These are phyloP conservation scores for Talaromyces ruber DNA, from an alignment of 495 filamentous ascomycete species.

Conservation along the genomic window DNA sequence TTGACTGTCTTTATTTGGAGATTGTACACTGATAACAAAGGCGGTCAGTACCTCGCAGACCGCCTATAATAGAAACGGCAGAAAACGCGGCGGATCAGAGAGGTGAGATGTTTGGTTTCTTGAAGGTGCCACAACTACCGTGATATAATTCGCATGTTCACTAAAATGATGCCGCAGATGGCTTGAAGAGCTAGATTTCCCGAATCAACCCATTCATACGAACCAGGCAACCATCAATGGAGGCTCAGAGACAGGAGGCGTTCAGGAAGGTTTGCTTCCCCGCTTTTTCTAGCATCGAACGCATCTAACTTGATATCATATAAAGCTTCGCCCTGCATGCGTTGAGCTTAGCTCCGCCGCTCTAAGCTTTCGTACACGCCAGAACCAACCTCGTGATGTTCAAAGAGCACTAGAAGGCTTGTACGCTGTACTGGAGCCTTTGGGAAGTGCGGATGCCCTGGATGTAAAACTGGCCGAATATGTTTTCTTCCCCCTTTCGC, in stretches of 20 bases:
- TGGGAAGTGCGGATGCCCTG: conserved; percentile 45
- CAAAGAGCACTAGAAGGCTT: conserved; percentile 46
- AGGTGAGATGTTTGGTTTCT: not conserved
- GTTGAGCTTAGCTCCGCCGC: conserved; percentile 68
- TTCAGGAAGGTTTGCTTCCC: conserved; percentile 27
- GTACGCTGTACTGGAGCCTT: conserved; percentile 38
- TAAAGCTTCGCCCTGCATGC: conserved; percentile 66
- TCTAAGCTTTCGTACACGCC: conserved; percentile 48
- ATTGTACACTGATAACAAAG: not conserved
- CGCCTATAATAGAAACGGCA: conserved; percentile 4
- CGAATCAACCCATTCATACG: not conserved
- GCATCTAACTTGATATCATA: conserved; percentile 4
- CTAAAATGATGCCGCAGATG: not conserved
- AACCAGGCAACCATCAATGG: conserved; percentile 18
- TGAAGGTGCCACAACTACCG: not conserved
- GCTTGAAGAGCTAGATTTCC: not conserved
- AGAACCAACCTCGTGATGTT: conserved; percentile 45
- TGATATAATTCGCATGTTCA: not conserved
- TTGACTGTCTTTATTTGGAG: not conserved
- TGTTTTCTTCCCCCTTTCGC: conserved; percentile 84
- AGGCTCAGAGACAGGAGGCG: conserved; percentile 28
- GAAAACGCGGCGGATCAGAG: conserved; percentile 8
- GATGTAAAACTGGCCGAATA: conserved; percentile 87
- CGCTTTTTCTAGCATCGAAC: not conserved
- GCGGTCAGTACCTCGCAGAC: conserved; percentile 8